Evolutionary conservation across 73 alveolate genomes (phyloP).

Genomic region (Paramecium octaurelia): DNA sequence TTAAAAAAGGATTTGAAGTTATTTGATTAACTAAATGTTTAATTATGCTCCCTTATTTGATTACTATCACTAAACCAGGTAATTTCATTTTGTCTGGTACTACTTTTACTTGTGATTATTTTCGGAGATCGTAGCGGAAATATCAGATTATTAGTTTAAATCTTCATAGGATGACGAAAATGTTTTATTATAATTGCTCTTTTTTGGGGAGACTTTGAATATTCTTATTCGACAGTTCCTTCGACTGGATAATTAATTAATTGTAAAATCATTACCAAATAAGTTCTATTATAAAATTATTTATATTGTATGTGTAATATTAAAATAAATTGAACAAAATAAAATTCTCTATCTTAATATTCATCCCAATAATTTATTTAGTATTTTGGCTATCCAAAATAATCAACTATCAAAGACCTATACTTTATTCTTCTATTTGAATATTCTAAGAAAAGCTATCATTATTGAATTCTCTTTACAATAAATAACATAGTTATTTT

Average conservation of each 20-base stretch:
- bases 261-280: not conserved
- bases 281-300: not conserved
- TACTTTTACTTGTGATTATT: not conserved
- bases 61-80: not conserved
- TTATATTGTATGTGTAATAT: not conserved
- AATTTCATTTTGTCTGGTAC: not conserved
- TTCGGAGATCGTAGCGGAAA: not conserved
- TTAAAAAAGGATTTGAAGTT: not conserved
- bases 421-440: too few relatives aligned
- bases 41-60: not conserved
- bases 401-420: too few relatives aligned
- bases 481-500: too few relatives aligned
- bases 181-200: not conserved
- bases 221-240: not conserved
- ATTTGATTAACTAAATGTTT: not conserved
- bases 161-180: not conserved
- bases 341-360: not conserved
- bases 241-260: slow-evolving; percentile 5
- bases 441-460: too few relatives aligned
- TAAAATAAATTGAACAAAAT: not conserved
- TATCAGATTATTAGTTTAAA: not conserved
- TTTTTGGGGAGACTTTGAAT: not conserved
- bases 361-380: too few relatives aligned
- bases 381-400: not conserved
- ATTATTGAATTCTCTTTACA: too few relatives aligned